Conservation (phyloP, 345 rosid genomes). For the Eucalyptus decipiens region DNA sequence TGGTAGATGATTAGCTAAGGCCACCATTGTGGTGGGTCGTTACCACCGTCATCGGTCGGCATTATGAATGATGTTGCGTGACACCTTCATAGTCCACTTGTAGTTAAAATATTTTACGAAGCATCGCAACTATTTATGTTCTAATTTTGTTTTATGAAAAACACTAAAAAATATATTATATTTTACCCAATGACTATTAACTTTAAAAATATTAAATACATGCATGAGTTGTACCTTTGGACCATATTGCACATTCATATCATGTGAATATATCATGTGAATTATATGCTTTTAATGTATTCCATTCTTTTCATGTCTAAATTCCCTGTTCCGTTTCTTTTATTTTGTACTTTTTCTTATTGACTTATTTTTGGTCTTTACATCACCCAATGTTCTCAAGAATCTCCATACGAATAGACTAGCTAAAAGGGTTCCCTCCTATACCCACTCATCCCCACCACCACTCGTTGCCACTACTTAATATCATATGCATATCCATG, state of each 20-base stretch:
- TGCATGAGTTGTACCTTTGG: background rate
- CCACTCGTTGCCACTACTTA: background rate
- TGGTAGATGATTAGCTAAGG: background rate
- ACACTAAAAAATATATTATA: background rate
- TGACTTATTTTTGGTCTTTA: background rate
- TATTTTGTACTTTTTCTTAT: background rate
- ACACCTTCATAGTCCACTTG: background rate
- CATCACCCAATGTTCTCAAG: background rate
- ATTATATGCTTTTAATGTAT: background rate
- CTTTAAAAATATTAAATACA: background rate
- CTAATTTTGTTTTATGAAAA: background rate
- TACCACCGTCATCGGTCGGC: accelerated
- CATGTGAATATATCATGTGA: background rate
- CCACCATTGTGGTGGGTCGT: background rate
- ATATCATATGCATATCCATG: background rate
- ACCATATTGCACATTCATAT: background rate
- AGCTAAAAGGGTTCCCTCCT: background rate
- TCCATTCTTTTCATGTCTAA: background rate
- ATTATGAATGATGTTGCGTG: background rate
- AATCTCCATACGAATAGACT: background rate
- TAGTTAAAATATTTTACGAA: background rate
- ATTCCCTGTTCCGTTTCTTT: background rate
- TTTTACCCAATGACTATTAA: background rate
- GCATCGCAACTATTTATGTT: background rate
- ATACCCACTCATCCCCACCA: background rate